Base-by-base conservation (phyloP, 208 protist genomes). In the Acanthamoeba triangularis region DNA sequence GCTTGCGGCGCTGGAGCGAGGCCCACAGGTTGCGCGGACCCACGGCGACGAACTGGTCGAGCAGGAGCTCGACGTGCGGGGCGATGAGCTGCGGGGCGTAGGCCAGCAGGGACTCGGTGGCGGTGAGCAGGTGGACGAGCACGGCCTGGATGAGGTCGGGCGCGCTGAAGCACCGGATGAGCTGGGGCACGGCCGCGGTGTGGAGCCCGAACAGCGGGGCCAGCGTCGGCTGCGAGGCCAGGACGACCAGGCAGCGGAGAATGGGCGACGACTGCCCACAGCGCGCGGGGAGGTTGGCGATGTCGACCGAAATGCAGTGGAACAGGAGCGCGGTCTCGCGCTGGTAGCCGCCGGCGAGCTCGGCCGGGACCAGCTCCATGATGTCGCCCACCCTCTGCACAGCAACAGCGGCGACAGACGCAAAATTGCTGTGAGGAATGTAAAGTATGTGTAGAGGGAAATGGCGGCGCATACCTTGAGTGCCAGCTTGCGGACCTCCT, bases 401-500 rank as follows among this genome's bases (percentile, higher is more conserved):
- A 23, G n/a, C 54, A 59, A 14, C 54, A 59, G 3, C 13, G 13
- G 14, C 54, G 65, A 30, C 65, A 13, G 11, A 25, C 69, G 69
- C 0, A 13, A 37, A 35, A 11, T 76, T 37, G 18, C 10, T 76
- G 69, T 23, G 69, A 47, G 11, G 69, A 30, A 28, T 78, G 69
- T 28, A 5, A 25, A 1, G 3, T 30, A 47, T 44, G 18, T 0
- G 13, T 1, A 7, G 16, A 44, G 37, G 4, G 18, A 11, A 65
- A 10, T 16, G 10, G n/a, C 3, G n/a, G n/a, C 5, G 35, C 67
- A 76, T 85, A 85, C 76, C 76, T 88, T 88, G 49, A 88, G 80
- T 11, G 80, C 80, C 16, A 65, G 80, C 52, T 88, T 88, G 80
- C 80, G 80, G 80, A 88, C 20, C 44, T 88, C 49, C 80, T 88